Base-by-base conservation (phyloP, 1,284 basidiomycete genomes). In the Fomitiporia mediterranea region DNA sequence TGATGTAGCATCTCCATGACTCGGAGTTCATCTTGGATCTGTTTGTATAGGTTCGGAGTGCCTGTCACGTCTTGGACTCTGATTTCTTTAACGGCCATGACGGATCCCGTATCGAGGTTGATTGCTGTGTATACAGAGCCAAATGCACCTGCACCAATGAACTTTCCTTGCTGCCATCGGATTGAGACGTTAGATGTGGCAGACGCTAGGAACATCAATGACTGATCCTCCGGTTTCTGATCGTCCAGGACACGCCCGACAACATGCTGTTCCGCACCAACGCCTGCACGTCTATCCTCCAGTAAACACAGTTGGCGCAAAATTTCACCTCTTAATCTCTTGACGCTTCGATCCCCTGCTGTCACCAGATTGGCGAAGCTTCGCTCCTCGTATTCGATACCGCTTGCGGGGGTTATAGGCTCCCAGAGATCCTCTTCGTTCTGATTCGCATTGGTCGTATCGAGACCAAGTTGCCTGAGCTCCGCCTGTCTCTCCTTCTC, bases 11-110 rank as follows among this genome's bases (percentile, higher is more conserved):
- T 90, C 72, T 97, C 94, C 97, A 99, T 99, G 60, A 99, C 94
- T 64, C 86, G 89, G 62, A 98, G 86, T 73, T 99, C 97, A 69
- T 99, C 95, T 69, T 89, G 90, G 72, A 99, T 98, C 68, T 97
- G 94, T 61, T 92, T 83, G 73, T 95, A 91, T 19, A 95, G 74
- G 60, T 83, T 89, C 5, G 91, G 89, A 53, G 90, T 73, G 30
- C 89, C 86, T 47, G 91, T 80, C 51, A 95, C 72, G 72, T 99
- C 97, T 68, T 98, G 94, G 70, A 98, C 97, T 58, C 95, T 92
- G 69, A 99, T 96, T 75, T 99, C 97, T 74, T 99, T 99, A 67
- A 99, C 97, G 3, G 97, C 97, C 94, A 99, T 98, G 57, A 98
- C 85, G 35, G 91, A 91, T 50, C 96, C 94, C 1, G 93, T 90